A percentile compares a stretch with the other conserved stretches of the same genome.
phyloP scores from a whole-genome alignment of 2,329 filamentous ascomycete genomes.

The Albifimbria verrucaria region DNA sequence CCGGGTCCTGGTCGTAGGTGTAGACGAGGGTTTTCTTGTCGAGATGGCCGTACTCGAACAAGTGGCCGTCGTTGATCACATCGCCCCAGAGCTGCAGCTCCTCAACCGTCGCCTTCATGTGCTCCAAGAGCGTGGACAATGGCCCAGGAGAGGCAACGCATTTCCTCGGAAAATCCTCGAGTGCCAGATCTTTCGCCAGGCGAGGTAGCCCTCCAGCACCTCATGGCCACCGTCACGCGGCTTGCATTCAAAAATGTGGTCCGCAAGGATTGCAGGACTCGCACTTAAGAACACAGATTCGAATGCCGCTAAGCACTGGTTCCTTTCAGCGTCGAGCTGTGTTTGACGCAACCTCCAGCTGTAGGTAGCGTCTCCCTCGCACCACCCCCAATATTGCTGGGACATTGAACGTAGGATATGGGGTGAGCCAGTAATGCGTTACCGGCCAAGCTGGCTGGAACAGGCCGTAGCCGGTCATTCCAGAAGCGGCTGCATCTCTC shows the following conservation, averaged over 20 bases:
- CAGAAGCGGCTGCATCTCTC: not conserved
- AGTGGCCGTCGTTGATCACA: constrained; percentile 10
- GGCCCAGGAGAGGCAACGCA: not conserved
- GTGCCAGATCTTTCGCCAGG: constrained; percentile 15
- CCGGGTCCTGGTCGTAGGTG: constrained; percentile 10
- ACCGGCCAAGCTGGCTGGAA: not conserved
- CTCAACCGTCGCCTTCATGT: not conserved
- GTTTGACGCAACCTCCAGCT: not conserved
- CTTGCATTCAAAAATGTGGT: constrained; percentile 1
- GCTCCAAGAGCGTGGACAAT: not conserved
- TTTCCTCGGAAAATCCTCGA: constrained; percentile 4
- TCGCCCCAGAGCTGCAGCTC: constrained; percentile 12
- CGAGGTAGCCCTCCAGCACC: constrained; percentile 10
- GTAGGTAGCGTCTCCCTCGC: not conserved
- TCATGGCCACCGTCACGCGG: constrained; percentile 7
- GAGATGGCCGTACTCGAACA: constrained; percentile 7
- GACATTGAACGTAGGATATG: not conserved
- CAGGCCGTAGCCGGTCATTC: not conserved
- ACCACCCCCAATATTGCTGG: not conserved
- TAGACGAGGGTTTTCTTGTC: constrained; percentile 5
- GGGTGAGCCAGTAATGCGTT: not conserved
- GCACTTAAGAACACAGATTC: not conserved
- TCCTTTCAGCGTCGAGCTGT: not conserved
- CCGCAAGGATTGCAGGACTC: not conserved
- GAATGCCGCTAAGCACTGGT: not conserved